Evolutionary conservation across 1,284 basidiomycete genomes (phyloP).

Genomic region (Cystobasidiaceae sp.): DNA sequence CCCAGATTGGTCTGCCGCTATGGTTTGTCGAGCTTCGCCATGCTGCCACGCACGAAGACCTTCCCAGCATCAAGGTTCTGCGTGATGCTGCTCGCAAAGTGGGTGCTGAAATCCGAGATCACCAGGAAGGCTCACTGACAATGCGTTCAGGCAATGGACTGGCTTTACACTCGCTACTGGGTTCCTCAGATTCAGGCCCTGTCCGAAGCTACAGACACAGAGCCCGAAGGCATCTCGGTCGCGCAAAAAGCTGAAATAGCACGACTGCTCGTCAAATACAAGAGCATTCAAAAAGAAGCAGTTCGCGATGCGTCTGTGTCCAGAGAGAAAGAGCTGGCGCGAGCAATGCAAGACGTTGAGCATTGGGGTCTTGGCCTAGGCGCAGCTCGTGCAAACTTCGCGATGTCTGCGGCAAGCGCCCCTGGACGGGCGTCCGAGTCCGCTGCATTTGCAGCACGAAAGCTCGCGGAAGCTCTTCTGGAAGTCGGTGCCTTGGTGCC

Average conservation of each 20-base stretch:
- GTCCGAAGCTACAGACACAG: constrained; percentile 53
- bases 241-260: constrained; percentile 25
- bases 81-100: constrained; percentile 37
- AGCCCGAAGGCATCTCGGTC: constrained; percentile 38
- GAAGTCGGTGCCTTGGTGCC: constrained; percentile 68
- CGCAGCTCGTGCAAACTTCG: not conserved
- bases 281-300: constrained; percentile 55
- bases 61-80: constrained; percentile 77
- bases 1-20: constrained; percentile 73
- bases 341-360: constrained; percentile 64
- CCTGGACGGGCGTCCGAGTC: constrained; percentile 46
- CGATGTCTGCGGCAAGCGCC: not conserved
- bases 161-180: constrained; percentile 76
- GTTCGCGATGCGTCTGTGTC: constrained; percentile 54
- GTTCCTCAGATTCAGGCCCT: constrained; percentile 44
- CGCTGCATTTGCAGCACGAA: constrained; percentile 57
- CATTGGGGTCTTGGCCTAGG: constrained; percentile 42
- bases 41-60: constrained; percentile 89
- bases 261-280: constrained; percentile 60
- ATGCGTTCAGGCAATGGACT: constrained; percentile 60
- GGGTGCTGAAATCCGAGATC: too few species aligned
- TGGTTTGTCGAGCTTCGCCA: constrained; percentile 94
- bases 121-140: too few species aligned
- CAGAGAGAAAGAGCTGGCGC: constrained; percentile 50
- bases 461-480: constrained; percentile 60